Base-by-base conservation (phyloP, 176 grass and related monocot species). In the Juncus inflexus region DNA sequence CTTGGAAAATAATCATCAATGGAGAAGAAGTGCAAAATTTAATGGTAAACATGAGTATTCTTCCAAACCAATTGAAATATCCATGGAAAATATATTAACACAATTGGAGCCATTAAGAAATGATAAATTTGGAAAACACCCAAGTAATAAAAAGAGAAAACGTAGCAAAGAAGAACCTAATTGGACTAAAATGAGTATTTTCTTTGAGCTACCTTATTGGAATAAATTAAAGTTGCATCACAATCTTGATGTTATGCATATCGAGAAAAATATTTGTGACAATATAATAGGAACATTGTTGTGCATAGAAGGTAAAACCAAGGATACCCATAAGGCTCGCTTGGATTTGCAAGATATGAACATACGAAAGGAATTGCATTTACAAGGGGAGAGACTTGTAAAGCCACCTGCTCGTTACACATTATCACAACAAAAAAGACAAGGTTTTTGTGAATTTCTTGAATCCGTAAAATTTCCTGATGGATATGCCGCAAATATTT, bases 401-500 rank as follows among this genome's bases (percentile, higher is more conserved):
- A 50, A 61, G 55, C 54, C 55, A 35, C 4, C 0, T 4, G 63
- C 75, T 49, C 5, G 55, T 50, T 71, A 68, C 41, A 62, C 42
- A 37, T 16, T 72, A 40, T 11, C 0, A 37, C 50, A 37, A 37
- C 16, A 37, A 5, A 3, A 40, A 16, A 66, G 15, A 15, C 41
- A 40, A n/a, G 3, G 7, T 3, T 74, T 74, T 36, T 74, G 13
- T 50, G 12, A 1, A 10, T 60, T 74, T 12, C 12, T 74, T 0
- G 40, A 62, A 13, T 1, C 12, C 35, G 58, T 52, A 19, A 54
- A 64, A 16, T 54, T 66, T 42, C 74, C 36, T 7, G 74, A 67
- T 66, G 74, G 61, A 6, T 67, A 67, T 58, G 74, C 62, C 12
- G 40, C 71, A 37, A 74, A 74, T 62, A 35, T 15, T 40, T 63